These are phyloP conservation scores for Lodderomyces beijingensis DNA, from an alignment of 1,139 yeast genomes.

Conservation along the genomic window DNA sequence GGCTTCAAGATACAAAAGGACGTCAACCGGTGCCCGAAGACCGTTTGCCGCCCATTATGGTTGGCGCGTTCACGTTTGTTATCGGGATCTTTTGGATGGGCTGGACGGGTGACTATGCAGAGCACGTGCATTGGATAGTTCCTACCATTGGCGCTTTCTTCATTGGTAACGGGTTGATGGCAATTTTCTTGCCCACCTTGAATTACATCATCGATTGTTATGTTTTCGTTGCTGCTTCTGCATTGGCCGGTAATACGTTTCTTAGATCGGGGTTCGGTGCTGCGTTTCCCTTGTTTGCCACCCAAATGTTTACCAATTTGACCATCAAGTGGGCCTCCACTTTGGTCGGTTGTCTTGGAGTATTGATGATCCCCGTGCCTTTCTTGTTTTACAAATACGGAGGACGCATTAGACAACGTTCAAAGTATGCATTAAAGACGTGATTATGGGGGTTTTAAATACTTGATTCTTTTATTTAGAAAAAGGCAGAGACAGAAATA, in stretches of 20 bases:
- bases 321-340: constrained; percentile 83
- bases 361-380: constrained; percentile 67
- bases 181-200: constrained; percentile 73
- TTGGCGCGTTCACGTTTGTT: constrained; percentile 66
- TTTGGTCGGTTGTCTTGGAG: constrained; percentile 65
- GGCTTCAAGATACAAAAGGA: constrained; percentile 33
- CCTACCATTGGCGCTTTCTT: constrained; percentile 74
- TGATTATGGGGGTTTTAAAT: background rate
- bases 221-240: constrained; percentile 73
- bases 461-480: background rate
- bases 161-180: constrained; percentile 70
- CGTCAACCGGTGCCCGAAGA: constrained; percentile 74
- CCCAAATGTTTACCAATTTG: constrained; percentile 69
- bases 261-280: constrained; percentile 59
- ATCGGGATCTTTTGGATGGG: constrained; percentile 80
- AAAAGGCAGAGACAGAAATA: no score
- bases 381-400: constrained; percentile 67
- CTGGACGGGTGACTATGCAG: constrained; percentile 76
- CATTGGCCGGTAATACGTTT: constrained; percentile 83
- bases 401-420: constrained; percentile 41
- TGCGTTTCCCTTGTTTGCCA: constrained; percentile 47
- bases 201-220: constrained; percentile 81
- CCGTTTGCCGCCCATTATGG: constrained; percentile 69
- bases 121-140: constrained; percentile 73
- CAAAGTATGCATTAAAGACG: constrained; percentile 62